Conservation (phyloP, 495 filamentous ascomycete species). For the Podospora tetraspora region DNA sequence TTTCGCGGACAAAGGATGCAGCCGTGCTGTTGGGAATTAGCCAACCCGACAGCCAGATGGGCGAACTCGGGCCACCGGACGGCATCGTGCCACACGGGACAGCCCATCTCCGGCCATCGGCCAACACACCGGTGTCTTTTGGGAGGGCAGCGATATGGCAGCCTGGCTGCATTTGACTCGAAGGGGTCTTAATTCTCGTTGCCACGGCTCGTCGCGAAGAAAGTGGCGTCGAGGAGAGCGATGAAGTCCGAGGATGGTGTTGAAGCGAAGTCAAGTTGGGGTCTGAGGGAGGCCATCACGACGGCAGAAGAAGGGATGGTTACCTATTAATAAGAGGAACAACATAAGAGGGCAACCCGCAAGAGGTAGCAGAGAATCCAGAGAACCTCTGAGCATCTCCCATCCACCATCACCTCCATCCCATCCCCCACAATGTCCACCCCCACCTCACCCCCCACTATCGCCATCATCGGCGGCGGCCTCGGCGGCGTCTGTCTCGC, state of each 20-base stretch:
- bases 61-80: not conserved
- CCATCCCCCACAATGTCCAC: not conserved
- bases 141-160: not conserved
- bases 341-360: no score
- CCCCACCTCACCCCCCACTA: not conserved
- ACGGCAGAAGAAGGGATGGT: not conserved
- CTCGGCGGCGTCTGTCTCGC: conserved; percentile 46
- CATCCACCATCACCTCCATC: not conserved
- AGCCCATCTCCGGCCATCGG: not conserved
- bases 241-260: not conserved
- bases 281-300: not conserved
- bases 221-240: not conserved
- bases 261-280: not conserved
- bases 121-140: not conserved
- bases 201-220: not conserved
- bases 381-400: not conserved
- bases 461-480: conserved; percentile 49
- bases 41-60: not conserved
- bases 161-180: not conserved
- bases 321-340: not conserved
- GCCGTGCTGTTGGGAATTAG: not conserved
- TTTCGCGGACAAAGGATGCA: not conserved
- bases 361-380: not conserved
- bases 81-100: no score
- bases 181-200: not conserved